Conservation (phyloP, 2,329 filamentous ascomycete species). For the Phaeophleospora eucalypticola region DNA sequence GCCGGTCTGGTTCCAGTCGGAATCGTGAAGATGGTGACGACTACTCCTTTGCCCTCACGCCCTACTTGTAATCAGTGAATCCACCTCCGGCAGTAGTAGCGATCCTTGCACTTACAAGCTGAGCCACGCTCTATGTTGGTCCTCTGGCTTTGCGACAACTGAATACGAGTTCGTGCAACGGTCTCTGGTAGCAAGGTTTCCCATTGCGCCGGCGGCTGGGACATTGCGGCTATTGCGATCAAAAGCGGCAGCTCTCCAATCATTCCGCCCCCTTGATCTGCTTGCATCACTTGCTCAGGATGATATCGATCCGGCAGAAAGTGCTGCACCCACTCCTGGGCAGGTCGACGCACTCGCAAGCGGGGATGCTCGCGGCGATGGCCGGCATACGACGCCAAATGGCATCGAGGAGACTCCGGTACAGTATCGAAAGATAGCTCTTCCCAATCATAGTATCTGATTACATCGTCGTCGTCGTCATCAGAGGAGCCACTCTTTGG, state of each 20-base stretch:
- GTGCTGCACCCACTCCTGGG: background rate
- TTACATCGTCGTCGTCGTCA: too few relatives aligned
- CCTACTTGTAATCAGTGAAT: too few relatives aligned
- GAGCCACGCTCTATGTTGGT: background rate
- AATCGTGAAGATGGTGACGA: too few relatives aligned
- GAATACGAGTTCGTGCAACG: background rate
- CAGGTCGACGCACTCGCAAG: background rate
- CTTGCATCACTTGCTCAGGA: background rate
- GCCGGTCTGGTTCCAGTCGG: too few relatives aligned
- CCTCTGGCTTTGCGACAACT: background rate
- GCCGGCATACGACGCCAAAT: background rate
- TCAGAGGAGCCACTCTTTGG: too few relatives aligned
- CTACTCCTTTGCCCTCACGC: too few relatives aligned
- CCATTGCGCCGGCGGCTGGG: background rate
- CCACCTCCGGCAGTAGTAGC: too few relatives aligned
- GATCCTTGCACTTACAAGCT: too few relatives aligned
- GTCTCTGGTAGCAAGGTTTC: background rate
- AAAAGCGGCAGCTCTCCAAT: slow-evolving; percentile 1
- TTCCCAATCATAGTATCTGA: too few relatives aligned
- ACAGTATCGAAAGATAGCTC: too few relatives aligned
- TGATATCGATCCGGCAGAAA: slow-evolving; percentile 3
- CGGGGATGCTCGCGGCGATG: background rate
- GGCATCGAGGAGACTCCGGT: background rate
- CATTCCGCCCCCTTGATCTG: background rate
- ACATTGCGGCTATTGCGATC: background rate